Conservation (phyloP, 1,139 yeast species). For the Kurtzmaniella quercitrusa region DNA sequence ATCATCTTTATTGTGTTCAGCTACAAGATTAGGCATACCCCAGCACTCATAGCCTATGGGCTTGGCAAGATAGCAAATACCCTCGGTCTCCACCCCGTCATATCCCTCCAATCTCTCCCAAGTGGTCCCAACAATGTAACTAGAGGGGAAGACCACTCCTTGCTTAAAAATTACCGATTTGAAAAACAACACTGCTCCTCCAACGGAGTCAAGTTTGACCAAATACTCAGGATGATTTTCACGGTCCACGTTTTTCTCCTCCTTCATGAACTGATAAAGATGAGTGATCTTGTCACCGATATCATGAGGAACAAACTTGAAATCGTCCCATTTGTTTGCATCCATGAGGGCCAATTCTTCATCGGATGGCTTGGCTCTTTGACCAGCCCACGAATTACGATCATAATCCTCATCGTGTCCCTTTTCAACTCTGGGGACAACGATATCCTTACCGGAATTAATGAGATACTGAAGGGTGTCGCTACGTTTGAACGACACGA, state of each 20-base stretch:
- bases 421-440: constrained; percentile 35
- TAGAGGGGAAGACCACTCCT: constrained; percentile 44
- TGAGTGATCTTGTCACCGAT: constrained; percentile 26
- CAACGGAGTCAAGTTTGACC: constrained; percentile 42
- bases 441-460: constrained; percentile 31
- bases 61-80: constrained; percentile 45
- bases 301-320: constrained; percentile 38
- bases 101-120: constrained; percentile 48
- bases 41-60: constrained; percentile 41
- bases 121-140: constrained; percentile 41
- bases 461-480: constrained; percentile 30
- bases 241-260: constrained; percentile 12
- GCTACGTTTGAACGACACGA: constrained; percentile 23
- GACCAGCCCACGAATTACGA: constrained; percentile 46
- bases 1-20: constrained; percentile 14
- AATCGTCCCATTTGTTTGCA: constrained; percentile 26
- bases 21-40: constrained; percentile 39
- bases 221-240: constrained; percentile 15
- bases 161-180: constrained; percentile 39
- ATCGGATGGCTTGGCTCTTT: constrained; percentile 30
- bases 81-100: constrained; percentile 53
- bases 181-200: constrained; percentile 45
- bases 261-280: constrained; percentile 20
- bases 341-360: constrained; percentile 32
- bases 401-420: constrained; percentile 34